Percentiles rank a stretch among this genome's conserved stretches.
Evolutionary conservation across 2,329 filamentous ascomycete species (phyloP).

Genomic region (Hymenoscyphus linearis): DNA sequence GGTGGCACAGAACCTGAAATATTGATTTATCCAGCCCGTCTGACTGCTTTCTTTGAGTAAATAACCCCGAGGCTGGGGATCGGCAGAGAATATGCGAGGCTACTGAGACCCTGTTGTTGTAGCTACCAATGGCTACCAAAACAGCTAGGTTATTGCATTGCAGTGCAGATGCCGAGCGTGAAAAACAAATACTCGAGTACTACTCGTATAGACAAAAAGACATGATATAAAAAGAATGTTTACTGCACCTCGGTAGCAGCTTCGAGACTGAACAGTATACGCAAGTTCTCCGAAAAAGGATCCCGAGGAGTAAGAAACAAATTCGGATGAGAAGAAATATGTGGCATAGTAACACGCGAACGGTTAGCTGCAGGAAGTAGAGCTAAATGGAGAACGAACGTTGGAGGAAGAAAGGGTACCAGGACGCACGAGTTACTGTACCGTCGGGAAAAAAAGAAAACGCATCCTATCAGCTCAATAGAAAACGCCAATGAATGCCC

Average conservation of each 20-base stretch:
- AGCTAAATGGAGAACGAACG: neutral
- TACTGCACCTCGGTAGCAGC: too few species aligned
- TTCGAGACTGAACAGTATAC: neutral
- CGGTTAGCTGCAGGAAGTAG: neutral
- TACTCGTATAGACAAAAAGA: neutral
- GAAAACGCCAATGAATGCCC: neutral
- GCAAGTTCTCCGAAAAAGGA: neutral
- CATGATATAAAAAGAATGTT: too few species aligned
- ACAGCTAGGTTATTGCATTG: neutral
- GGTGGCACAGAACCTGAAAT: neutral
- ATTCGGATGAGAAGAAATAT: neutral
- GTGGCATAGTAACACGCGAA: neutral
- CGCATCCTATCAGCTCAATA: neutral
- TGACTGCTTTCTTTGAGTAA: neutral
- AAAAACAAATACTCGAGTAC: neutral
- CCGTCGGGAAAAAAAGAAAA: neutral
- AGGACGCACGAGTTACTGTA: neutral
- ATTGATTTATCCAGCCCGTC: neutral
- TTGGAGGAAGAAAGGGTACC: neutral
- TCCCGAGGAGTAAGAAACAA: neutral
- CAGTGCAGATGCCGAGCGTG: neutral
- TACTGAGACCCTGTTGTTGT: slow-evolving; percentile 1
- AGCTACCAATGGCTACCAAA: slow-evolving; percentile 1
- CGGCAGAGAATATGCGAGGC: slow-evolving; percentile 6
- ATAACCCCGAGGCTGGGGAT: slow-evolving; percentile 5